Evolutionary conservation across 495 filamentous ascomycete species (phyloP).

Genomic region (Haplographium delicatum): DNA sequence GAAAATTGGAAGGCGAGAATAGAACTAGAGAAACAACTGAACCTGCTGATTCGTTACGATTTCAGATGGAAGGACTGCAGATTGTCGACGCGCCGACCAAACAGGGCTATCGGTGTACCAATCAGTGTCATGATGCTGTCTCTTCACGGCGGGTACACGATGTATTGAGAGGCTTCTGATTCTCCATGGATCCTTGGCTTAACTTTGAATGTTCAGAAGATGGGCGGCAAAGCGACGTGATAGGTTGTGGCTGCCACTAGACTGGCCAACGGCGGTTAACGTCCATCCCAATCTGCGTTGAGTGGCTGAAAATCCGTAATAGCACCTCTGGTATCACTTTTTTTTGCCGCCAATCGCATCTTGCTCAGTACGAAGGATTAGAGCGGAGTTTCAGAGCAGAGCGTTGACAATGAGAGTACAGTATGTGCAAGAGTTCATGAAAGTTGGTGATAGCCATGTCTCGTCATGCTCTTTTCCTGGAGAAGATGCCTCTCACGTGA

Average conservation of each 20-base stretch:
- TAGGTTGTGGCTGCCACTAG: conserved; percentile 7
- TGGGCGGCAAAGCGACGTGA: not conserved
- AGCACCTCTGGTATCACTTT: not conserved
- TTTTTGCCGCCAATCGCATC: too few species aligned
- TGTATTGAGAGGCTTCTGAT: conserved; percentile 9
- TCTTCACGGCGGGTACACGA: conserved; percentile 14
- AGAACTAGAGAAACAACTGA: conserved; percentile 10
- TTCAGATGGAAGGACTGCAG: conserved; percentile 2
- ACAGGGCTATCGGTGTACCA: conserved; percentile 3
- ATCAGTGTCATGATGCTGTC: conserved; percentile 4
- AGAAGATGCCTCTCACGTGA: too few species aligned
- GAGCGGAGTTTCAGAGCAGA: too few species aligned
- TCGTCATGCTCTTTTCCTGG: too few species aligned
- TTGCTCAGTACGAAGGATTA: too few species aligned
- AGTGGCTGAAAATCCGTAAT: not conserved
- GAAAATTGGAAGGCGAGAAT: conserved; percentile 13
- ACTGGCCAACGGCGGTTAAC: not conserved
- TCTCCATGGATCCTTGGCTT: conserved; percentile 1
- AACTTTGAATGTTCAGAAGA: not conserved
- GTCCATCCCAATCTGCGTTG: not conserved
- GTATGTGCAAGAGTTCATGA: too few species aligned
- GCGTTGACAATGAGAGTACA: too few species aligned
- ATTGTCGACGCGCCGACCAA: not conserved
- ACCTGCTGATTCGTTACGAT: conserved; percentile 6
- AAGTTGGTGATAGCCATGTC: too few species aligned